Evolutionary conservation across 805 yeast genomes (phyloP).

Genomic region (Suhomyces sp.): DNA sequence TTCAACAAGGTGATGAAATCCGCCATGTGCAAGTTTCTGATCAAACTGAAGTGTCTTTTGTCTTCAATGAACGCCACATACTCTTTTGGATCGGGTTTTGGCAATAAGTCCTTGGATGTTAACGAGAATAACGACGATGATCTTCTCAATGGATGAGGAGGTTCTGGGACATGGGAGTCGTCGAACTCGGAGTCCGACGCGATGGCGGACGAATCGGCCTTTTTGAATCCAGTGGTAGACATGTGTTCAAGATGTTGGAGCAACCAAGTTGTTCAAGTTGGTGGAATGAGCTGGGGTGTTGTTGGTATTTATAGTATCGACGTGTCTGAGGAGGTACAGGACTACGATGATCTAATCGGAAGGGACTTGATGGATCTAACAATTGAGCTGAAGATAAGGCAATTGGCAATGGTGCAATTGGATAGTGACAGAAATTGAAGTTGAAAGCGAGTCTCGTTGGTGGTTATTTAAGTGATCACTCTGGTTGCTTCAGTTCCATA

Average conservation of each 20-base stretch:
- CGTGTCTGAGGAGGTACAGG: too few relatives aligned
- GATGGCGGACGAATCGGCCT: slow-evolving; percentile 34
- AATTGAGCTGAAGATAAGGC: too few relatives aligned
- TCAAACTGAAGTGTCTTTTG: slow-evolving; percentile 79
- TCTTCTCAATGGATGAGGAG: slow-evolving; percentile 42
- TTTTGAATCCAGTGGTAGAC: slow-evolving; percentile 25
- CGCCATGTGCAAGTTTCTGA: slow-evolving; percentile 89
- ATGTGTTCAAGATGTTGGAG: too few relatives aligned
- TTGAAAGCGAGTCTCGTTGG: too few relatives aligned
- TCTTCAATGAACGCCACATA: slow-evolving; percentile 79
- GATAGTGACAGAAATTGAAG: too few relatives aligned
- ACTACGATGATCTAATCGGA: too few relatives aligned
- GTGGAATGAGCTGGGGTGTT: background rate
- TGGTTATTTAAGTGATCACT: too few relatives aligned
- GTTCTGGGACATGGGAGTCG: slow-evolving; percentile 16
- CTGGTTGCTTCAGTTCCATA: too few relatives aligned
- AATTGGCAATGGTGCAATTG: too few relatives aligned
- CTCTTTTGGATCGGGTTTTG: slow-evolving; percentile 76
- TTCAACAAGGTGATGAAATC: slow-evolving; percentile 93
- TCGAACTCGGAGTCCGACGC: slow-evolving; percentile 39
- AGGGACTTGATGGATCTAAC: too few relatives aligned
- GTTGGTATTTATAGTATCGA: too few relatives aligned
- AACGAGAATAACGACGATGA: slow-evolving; percentile 54
- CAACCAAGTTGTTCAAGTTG: background rate
- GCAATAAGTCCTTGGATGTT: slow-evolving; percentile 53